phyloP scores from a whole-genome alignment of 2,329 filamentous ascomycete species.

The Botrytis byssoidea region DNA sequence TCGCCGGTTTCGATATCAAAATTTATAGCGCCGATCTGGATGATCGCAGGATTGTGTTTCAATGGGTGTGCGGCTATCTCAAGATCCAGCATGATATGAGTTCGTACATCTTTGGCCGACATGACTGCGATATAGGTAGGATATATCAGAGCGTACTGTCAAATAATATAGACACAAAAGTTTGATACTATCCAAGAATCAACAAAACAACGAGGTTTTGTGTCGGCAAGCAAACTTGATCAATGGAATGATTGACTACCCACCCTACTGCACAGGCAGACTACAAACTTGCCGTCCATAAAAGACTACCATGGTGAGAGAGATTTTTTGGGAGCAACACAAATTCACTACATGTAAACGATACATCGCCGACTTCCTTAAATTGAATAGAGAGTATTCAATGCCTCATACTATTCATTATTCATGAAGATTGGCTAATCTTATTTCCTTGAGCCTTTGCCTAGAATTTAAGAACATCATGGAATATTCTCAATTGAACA shows the following conservation, averaged over 20 bases:
- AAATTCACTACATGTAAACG: background rate
- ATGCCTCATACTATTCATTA: background rate
- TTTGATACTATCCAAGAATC: background rate
- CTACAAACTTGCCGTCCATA: background rate
- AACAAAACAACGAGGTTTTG: background rate
- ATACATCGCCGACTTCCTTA: background rate
- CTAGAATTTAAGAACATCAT: background rate
- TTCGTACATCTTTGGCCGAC: constrained; percentile 6
- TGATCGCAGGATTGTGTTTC: constrained; percentile 11
- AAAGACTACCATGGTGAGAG: background rate
- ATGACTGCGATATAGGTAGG: background rate
- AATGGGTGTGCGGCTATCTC: constrained; percentile 7
- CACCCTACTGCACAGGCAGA: background rate
- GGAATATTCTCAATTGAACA: background rate
- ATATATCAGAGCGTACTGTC: background rate
- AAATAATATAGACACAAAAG: background rate
- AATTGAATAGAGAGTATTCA: background rate
- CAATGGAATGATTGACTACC: background rate
- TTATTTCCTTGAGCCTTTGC: background rate
- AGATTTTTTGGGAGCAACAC: background rate
- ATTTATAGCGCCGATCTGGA: constrained; percentile 11
- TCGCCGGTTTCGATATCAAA: constrained; percentile 6
- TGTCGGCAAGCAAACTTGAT: background rate
- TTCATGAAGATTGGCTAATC: background rate
- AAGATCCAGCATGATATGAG: constrained; percentile 14